These are phyloP conservation scores for Neurospora sp. DNA, from an alignment of 2,329 filamentous ascomycete species.

Conservation along the genomic window DNA sequence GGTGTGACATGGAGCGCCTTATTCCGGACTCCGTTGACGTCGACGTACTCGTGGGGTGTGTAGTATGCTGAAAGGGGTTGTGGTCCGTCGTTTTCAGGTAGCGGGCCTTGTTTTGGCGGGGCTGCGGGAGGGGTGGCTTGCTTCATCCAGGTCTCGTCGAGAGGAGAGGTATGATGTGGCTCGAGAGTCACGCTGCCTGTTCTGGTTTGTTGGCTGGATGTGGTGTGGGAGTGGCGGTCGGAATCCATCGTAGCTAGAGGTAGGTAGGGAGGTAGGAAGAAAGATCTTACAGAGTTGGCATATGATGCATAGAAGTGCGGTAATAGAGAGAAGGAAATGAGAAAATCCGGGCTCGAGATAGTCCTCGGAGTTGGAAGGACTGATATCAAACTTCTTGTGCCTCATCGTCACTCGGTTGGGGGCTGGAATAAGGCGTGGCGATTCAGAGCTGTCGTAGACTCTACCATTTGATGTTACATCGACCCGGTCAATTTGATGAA, in stretches of 20 bases:
- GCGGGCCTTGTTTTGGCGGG: background rate
- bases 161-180: background rate
- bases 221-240: background rate
- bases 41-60: background rate
- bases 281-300: background rate
- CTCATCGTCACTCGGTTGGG: too few species aligned
- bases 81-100: too few species aligned
- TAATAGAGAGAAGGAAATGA: too few species aligned
- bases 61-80: background rate
- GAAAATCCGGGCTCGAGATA: too few species aligned
- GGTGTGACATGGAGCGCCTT: background rate
- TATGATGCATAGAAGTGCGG: too few species aligned
- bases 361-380: too few species aligned
- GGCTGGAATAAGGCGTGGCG: too few species aligned
- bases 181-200: background rate
- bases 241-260: background rate
- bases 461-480: too few species aligned
- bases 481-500: too few species aligned
- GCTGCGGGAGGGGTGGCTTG: background rate
- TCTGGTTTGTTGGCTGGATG: background rate
- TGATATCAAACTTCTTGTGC: too few species aligned
- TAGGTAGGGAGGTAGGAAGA: background rate
- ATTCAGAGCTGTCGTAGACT: too few species aligned
- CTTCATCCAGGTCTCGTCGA: background rate
- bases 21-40: background rate